A percentile compares a stretch with the other conserved stretches of the same genome.
Evolutionary conservation across 495 filamentous ascomycete genomes (phyloP).

Genomic region (Aspergillus leporis): DNA sequence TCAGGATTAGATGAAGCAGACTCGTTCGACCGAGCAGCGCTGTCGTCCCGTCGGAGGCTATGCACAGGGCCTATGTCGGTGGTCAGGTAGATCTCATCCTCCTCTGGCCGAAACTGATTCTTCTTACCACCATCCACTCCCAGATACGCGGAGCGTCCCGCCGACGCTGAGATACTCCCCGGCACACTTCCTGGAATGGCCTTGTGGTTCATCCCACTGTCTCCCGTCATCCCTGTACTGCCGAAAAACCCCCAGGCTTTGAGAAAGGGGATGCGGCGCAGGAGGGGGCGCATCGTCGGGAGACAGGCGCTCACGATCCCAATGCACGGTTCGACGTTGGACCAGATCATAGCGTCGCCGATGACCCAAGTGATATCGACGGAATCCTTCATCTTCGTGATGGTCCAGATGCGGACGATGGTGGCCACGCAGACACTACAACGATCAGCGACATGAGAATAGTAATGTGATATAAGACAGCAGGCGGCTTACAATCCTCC

Average conservation of each 20-base stretch:
- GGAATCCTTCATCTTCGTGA: constrained; percentile 16
- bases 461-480: background rate
- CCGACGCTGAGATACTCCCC: constrained; percentile 1
- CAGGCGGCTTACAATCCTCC: constrained; percentile 34
- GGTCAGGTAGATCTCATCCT: constrained; percentile 17
- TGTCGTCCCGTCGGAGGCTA: background rate
- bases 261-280: constrained; percentile 8
- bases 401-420: constrained; percentile 23
- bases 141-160: constrained; percentile 7
- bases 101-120: constrained; percentile 10
- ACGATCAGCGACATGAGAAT: background rate
- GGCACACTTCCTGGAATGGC: background rate
- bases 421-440: constrained; percentile 29
- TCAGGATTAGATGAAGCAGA: background rate
- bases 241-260: background rate
- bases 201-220: background rate
- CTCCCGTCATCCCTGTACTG: background rate
- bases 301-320: constrained; percentile 28
- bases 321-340: constrained; percentile 23
- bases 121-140: background rate
- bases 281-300: constrained; percentile 18
- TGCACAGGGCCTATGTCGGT: constrained; percentile 7
- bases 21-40: background rate
- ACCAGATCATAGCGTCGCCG: constrained; percentile 24
- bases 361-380: constrained; percentile 23